Conservation (phyloP, 2,329 filamentous ascomycete genomes). For the Alternaria sp. region DNA sequence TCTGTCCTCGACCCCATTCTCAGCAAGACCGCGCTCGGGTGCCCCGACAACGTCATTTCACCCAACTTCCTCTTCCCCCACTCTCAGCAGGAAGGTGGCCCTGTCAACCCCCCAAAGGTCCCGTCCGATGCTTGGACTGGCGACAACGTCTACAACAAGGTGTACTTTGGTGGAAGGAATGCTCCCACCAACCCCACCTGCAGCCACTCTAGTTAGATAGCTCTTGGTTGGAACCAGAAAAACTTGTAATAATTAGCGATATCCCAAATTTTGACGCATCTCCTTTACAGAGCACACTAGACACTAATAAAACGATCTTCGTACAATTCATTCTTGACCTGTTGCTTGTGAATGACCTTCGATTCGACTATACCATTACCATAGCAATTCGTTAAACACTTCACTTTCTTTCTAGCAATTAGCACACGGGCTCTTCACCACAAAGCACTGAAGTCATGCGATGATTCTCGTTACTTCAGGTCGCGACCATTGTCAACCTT, state of each 20-base stretch:
- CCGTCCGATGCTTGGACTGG: conserved; percentile 33
- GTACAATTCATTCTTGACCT: neutral
- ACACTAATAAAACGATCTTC: neutral
- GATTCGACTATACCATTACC: neutral
- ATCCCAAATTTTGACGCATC: neutral
- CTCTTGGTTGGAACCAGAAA: neutral
- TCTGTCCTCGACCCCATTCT: conserved; percentile 39
- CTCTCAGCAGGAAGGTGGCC: conserved; percentile 34
- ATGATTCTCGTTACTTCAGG: neutral
- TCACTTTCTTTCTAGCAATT: neutral
- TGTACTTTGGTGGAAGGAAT: conserved; percentile 32
- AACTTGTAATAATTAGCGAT: neutral
- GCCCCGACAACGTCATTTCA: conserved; percentile 32
- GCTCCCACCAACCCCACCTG: conserved; percentile 31
- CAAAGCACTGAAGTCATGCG: neutral
- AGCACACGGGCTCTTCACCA: neutral
- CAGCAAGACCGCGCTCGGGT: conserved; percentile 41
- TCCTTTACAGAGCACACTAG: neutral
- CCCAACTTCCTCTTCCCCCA: conserved; percentile 42
- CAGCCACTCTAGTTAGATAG: neutral
- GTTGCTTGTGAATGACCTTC: neutral
- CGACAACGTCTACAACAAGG: conserved; percentile 46
- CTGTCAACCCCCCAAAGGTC: conserved; percentile 30
- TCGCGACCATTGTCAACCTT: neutral
- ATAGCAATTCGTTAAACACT: neutral